Base-by-base conservation (phyloP, 768 basidiomycete species). In the Fibroporia radiculosa region DNA sequence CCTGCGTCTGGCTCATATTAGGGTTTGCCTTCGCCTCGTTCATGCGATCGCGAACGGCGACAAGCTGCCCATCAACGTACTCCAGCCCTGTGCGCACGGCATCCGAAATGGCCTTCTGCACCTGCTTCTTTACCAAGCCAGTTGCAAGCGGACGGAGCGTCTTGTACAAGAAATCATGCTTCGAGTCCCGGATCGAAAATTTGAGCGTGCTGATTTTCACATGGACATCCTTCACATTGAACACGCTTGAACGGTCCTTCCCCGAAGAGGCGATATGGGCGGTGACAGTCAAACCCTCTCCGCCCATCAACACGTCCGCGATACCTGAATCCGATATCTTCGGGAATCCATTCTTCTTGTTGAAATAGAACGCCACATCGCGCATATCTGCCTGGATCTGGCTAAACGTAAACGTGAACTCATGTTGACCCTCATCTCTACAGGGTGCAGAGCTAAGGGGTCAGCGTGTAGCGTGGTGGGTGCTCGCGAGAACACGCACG, bases 351-450 rank as follows among this genome's bases (percentile, higher is more conserved):
- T 69, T 75, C 77, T 93, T 93, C 72, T 82, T 89, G 52, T 72
- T 73, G 71, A 89, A 93, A 60, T 84, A 90, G 63, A 98, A 95
- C 7, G 86, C 84, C 12, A 96, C 88, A 54, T 97, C 93, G 13
- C 87, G 77, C 78, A 98, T 85, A 53, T 96, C 92, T 4, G 86
- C 85, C 60, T 97, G 93, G 54, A 96, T 86, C 62, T 97, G 93
- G 23, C 70, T 71, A 28, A 96, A 71, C 6, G 78, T 80, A 44
- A 96, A 60, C 27, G 74, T 82, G 58, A 96, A 78, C 43, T 78
- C 74, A 62, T 95, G 89, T 52, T 75, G 73, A 23, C 70, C 62
- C 50, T 78, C 70, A 59, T 89, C 89, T 4, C 64, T 55, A 48
- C 0, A 66, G 70, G n/a, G n/a, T n/a, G n/a, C n/a, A 27, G 40